Evolutionary conservation across 2,329 filamentous ascomycete species (phyloP).

Genomic region (Dactylonectria macrodidyma): DNA sequence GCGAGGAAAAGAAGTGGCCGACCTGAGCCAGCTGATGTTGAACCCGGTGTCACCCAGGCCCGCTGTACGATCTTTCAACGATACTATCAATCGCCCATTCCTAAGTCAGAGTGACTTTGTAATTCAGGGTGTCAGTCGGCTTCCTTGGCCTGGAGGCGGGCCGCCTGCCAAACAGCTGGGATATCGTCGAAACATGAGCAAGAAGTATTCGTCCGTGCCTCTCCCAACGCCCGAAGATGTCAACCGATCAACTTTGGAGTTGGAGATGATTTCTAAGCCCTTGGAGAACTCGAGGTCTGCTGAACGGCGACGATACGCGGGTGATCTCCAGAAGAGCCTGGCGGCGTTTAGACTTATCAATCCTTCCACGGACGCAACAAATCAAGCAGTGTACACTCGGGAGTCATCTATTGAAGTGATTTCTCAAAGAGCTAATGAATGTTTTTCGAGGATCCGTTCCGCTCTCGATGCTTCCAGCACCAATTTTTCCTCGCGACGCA

Average conservation of each 20-base stretch:
- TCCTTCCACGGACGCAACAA: slow-evolving; percentile 11
- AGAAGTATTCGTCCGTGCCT: slow-evolving; percentile 2
- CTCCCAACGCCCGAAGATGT: slow-evolving; percentile 26
- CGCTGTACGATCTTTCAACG: background rate
- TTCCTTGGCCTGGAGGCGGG: slow-evolving; percentile 21
- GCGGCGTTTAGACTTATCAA: slow-evolving; percentile 36
- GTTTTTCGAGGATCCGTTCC: slow-evolving; percentile 26
- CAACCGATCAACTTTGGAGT: slow-evolving; percentile 15
- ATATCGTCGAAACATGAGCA: background rate
- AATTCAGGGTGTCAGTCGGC: background rate
- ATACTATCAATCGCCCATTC: too few relatives aligned
- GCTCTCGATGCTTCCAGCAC: slow-evolving; percentile 27
- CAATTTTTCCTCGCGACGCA: slow-evolving; percentile 30
- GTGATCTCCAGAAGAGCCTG: slow-evolving; percentile 40
- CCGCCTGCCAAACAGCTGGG: background rate
- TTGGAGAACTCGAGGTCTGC: slow-evolving; percentile 35
- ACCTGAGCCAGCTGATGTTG: slow-evolving; percentile 36
- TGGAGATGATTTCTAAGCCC: slow-evolving; percentile 29
- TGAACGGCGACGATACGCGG: slow-evolving; percentile 39
- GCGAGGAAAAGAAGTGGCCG: slow-evolving; percentile 38
- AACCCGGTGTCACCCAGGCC: slow-evolving; percentile 23
- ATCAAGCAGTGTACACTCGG: slow-evolving; percentile 9
- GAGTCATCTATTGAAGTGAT: slow-evolving; percentile 22
- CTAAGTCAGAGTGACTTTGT: slow-evolving; percentile 27
- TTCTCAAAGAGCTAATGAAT: slow-evolving; percentile 16